Conservation (phyloP, 2,329 filamentous ascomycete genomes). For the Fusarium pseudocircinatum region DNA sequence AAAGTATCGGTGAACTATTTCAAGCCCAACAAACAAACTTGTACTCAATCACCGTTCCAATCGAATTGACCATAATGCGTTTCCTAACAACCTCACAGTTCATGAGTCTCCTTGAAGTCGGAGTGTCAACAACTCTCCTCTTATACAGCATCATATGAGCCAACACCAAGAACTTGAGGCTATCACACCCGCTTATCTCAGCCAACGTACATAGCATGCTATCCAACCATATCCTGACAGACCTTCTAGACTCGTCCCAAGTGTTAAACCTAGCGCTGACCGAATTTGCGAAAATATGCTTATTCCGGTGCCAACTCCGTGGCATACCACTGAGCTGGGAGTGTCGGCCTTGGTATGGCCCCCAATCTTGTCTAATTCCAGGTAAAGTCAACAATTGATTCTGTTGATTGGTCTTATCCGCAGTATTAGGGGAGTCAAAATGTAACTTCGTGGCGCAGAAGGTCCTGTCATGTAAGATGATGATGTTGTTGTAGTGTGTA, state of each 20-base stretch:
- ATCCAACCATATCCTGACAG: constrained; percentile 19
- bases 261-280: constrained; percentile 10
- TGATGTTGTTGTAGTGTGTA: not conserved
- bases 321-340: not conserved
- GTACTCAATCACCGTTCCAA: not conserved
- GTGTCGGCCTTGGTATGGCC: not conserved
- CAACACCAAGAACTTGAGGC: not conserved
- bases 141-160: not conserved
- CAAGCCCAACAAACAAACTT: not conserved
- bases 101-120: not conserved
- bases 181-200: constrained; percentile 14
- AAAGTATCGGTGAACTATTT: not conserved
- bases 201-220: not conserved
- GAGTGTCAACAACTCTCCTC: not conserved
- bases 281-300: not conserved
- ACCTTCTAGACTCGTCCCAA: not conserved
- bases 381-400: not conserved
- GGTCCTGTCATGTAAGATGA: not conserved
- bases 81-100: no score
- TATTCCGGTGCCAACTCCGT: not conserved
- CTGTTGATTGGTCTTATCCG: no score
- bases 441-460: not conserved
- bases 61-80: not conserved
- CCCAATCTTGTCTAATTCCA: not conserved
- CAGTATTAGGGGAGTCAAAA: not conserved